Evolutionary conservation across 2,329 filamentous ascomycete species (phyloP).

Genomic region (Colletotrichum liriopes): DNA sequence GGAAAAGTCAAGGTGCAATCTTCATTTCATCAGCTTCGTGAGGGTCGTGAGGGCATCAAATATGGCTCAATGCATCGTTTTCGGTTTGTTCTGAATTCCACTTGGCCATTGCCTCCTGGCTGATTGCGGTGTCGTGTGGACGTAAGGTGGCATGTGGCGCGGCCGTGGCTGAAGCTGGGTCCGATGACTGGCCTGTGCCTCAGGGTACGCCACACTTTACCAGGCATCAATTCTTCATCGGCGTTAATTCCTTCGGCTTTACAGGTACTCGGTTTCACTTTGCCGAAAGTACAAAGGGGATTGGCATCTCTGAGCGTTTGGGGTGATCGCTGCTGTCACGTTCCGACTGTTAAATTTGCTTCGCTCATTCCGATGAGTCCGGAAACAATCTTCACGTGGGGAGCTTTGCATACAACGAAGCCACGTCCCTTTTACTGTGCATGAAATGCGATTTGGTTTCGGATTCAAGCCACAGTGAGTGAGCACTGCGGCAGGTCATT

Average conservation of each 20-base stretch:
- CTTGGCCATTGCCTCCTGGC: constrained; percentile 26
- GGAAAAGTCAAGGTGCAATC: constrained; percentile 12
- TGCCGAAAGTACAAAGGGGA: constrained; percentile 28
- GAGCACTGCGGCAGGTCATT: neutral
- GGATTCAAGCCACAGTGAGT: constrained; percentile 18
- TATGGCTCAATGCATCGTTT: constrained; percentile 40
- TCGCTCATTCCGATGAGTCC: constrained; percentile 18
- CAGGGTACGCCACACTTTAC: neutral
- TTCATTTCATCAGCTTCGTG: constrained; percentile 42
- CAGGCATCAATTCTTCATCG: constrained; percentile 4
- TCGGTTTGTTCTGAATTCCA: constrained; percentile 28
- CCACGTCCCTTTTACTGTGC: constrained; percentile 1
- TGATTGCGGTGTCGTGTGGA: constrained; percentile 40
- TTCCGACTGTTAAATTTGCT: constrained; percentile 17
- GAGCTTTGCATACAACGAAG: neutral
- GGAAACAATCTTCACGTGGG: neutral
- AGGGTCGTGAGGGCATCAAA: constrained; percentile 39
- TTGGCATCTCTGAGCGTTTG: constrained; percentile 9
- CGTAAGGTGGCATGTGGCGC: constrained; percentile 38
- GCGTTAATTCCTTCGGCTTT: neutral
- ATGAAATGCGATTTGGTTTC: constrained; percentile 5
- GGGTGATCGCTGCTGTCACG: constrained; percentile 28
- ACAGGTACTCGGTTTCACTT: neutral
- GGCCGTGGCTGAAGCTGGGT: constrained; percentile 38
- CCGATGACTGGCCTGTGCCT: neutral